Evolutionary conservation across 2,329 filamentous ascomycete genomes (phyloP), one percentile per base, ranked within the genome.

Genomic region (Microcyclospora pomicola): DNA sequence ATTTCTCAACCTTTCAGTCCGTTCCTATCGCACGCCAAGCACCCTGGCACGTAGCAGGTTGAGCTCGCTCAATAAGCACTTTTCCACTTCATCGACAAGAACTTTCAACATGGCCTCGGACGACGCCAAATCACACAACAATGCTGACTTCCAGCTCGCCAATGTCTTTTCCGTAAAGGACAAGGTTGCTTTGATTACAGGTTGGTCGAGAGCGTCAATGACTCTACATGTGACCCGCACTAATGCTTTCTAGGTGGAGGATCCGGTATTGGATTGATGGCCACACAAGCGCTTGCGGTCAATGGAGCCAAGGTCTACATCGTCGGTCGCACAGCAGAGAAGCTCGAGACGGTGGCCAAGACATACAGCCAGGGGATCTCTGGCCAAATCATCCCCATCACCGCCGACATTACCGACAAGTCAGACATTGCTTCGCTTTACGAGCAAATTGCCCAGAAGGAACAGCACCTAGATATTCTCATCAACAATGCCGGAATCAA

Each of bases 401-500:
- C 56, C 1, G 63, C 59, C 15, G 64, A 69, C 46, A 58, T 67
- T 33, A 56, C 59, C 31, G 58, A 55, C 36, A 68, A 68, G 45
- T 55, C 62, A 9, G 60, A 59, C 13, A 64, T 67, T 14, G 50
- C 56, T 45, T 58, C 45, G 28, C 47, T 68, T 13, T 58, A 64
- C 46, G 50, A 63, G 15, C 59, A 66, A 38, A 61, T 68, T 35
- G 56, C 61, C 34, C 57, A 56, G 11, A 59, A 58, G 32, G 66
- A 69, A 46, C 56, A 61, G 43, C 61, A 59, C 41, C 55, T 69
- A 19, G 60, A 61, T 47, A 60, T 67, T 37, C 59, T 68, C 2
- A 55, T 67, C 46, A 67, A 67, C 53, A 68, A 68, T 41, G 65
- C 65, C 6, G 65, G 65, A 2, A 65, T 68, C 34, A 38, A 16